These are phyloP conservation scores for Clausena lansium DNA, from an alignment of 345 rosid species.

Conservation along the genomic window DNA sequence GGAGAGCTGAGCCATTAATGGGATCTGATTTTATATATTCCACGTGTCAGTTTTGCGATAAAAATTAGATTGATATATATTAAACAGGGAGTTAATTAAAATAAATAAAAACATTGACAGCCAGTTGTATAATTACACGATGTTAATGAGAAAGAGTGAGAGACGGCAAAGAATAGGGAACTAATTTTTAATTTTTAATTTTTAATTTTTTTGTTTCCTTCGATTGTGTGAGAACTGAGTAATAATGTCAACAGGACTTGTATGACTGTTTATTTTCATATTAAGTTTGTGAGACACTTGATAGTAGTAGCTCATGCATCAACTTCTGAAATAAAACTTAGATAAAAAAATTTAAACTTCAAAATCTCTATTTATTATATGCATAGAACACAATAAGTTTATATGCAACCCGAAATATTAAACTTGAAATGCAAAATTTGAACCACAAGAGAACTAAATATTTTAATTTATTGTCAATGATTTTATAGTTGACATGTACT, in stretches of 20 bases:
- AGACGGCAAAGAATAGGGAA: not conserved
- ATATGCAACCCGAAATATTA: not conserved
- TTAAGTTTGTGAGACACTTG: not conserved
- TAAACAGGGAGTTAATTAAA: not conserved
- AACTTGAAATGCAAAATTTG: not conserved
- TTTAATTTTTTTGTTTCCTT: not conserved
- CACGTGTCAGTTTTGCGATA: not conserved
- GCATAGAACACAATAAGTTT: no score
- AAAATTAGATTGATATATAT: not conserved
- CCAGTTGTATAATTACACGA: conserved; percentile 6
- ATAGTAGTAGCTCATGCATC: not conserved
- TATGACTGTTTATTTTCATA: not conserved
- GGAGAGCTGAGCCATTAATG: not conserved
- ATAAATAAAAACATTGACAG: not conserved
- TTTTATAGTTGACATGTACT: conserved; percentile 15
- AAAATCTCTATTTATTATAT: conserved; percentile 26
- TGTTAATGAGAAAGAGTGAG: not conserved
- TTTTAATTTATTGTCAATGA: conserved; percentile 16
- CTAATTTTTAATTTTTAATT: not conserved
- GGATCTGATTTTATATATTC: not conserved
- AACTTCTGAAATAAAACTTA: no score
- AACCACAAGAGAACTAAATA: no score
- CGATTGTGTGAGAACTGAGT: not conserved
- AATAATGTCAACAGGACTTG: no score
- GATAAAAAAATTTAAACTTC: conserved; percentile 14